Evolutionary conservation across 163 green algal genomes (phyloP), one percentile per base, ranked within the genome.

Genomic region (Chloromonas sp.): DNA sequence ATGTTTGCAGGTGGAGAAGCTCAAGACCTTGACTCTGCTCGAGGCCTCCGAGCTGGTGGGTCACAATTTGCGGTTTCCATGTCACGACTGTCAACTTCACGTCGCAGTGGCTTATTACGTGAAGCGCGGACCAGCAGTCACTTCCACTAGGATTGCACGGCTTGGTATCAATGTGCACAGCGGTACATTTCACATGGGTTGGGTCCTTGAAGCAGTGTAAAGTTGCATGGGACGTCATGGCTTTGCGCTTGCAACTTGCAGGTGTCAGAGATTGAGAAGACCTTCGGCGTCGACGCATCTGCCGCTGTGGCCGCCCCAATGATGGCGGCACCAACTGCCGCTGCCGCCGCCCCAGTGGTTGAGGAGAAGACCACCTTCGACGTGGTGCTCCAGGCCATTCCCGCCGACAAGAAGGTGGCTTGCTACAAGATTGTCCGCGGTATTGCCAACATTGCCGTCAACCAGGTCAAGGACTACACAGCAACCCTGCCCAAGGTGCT

Each of bases 321-420:
- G 2, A 82, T 89, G 71, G 85, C 81, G 14, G 82, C 81, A 60
- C 77, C 58, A 62, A 70, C 61, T 59, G 85, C 87, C 83, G 87
- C 84, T 76, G 87, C 87, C 57, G 87, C 84, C 71, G 87, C 89
- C 13, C 84, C 87, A 1, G 88, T 87, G 14, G 89, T 90, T 15
- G 89, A 92, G 87, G 89, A 92, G 86, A 91, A 92, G 87, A 92
- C 89, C 58, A 88, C 89, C 78, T 92, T 92, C 81, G 89, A 92
- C 62, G 86, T 92, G 1, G 86, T 92, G 14, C 84, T 92, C 11
- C 85, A 92, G 86, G 87, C 86, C 3, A 88, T 92, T 81, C 84
- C 84, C 11, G 87, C 87, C 14, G 87, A 90, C 85, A 92, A 92
- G 87, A 91, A 91, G 87, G 87, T 92, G 62, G 85, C 82, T 78